Percentiles rank a stretch among this genome's conserved stretches.
These are phyloP conservation scores for Trifolium subterraneum DNA, from an alignment of 306 rosid species.

Conservation along the genomic window DNA sequence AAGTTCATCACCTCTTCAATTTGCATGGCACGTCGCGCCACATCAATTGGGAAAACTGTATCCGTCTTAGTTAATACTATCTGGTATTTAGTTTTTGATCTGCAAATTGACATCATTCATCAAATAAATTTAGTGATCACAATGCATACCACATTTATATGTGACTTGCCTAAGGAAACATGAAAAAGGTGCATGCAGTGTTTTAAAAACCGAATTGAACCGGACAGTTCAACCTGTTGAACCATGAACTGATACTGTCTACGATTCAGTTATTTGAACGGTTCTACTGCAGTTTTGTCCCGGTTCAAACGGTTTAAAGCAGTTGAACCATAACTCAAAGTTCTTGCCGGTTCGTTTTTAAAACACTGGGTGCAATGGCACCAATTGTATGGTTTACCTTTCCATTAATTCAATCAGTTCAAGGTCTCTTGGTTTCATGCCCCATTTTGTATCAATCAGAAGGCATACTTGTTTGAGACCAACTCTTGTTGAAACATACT, in stretches of 20 bases:
- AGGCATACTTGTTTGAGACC: constrained; percentile 90
- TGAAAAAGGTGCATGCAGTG: constrained; percentile 1
- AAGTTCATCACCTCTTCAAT: constrained; percentile 85
- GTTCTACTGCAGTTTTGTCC: background rate
- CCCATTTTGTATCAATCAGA: constrained; percentile 92
- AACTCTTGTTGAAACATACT: constrained; percentile 83
- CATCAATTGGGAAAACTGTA: constrained; percentile 80
- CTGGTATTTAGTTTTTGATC: constrained; percentile 90
- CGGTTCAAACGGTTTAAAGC: too few species aligned
- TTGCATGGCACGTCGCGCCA: constrained; percentile 91
- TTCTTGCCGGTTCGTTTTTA: background rate
- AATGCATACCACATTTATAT: background rate
- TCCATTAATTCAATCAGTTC: constrained; percentile 91
- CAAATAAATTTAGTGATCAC: constrained; percentile 32
- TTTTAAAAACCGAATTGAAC: background rate
- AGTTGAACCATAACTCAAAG: background rate
- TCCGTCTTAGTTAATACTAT: constrained; percentile 87
- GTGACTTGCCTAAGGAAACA: background rate
- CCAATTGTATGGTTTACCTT: constrained; percentile 58
- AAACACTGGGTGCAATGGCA: background rate
- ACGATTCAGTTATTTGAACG: background rate
- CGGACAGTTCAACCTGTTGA: background rate
- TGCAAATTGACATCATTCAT: constrained; percentile 47
- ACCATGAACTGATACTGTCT: background rate
- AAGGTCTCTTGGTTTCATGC: constrained; percentile 93